Base-by-base conservation (phyloP, 2,329 filamentous ascomycete genomes). In the Penicillium sp. region DNA sequence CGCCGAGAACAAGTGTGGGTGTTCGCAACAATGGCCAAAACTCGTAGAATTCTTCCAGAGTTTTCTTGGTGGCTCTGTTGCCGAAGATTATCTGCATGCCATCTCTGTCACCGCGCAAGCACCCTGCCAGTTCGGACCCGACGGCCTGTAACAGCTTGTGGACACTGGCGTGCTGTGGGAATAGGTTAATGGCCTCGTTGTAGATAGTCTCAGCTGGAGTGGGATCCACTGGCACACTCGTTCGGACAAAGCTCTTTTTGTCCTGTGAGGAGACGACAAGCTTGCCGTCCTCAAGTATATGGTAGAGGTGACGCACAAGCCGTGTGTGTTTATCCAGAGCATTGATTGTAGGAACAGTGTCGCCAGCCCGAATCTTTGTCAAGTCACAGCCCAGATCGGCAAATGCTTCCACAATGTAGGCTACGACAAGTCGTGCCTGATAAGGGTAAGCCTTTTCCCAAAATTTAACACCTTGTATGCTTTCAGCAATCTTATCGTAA, bases 21-120 rank as follows among this genome's bases (percentile, higher is more conserved):
- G 57, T n/a, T 5, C 40, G 35, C 3, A n/a, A 42, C 38, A 38
- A 20, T 16, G 18, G 48, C 14, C 3, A 47, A 7, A 3, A 9
- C 2, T 24, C 8, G 45, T 47, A 47, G 23, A 4, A 47, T 9
- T 47, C 23, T 21, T 47, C 45, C 45, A 47, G 20, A n/a, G 16
- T 47, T 16, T 47, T 47, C 43, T 28, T 28, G 26, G 9, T 28
- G 26, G 5, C 9, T 28, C 26, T 5, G 65, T 18, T 55, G 4
- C 28, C 42, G 28, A 78, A 79, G 3, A 78, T 57, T 1, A 79
- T 40, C 5, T 62, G 55, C 0, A 78, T 45, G 5, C 68, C 65
- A 42, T 78, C 71, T 0, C 51, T 54, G 0, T 59, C 52, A 0
- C 74, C 76, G 0, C 57, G 59, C 0, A 79, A 63, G 45, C 69